phyloP scores from a whole-genome alignment of 495 filamentous ascomycete genomes.

The Corynascus novoguineensis region DNA sequence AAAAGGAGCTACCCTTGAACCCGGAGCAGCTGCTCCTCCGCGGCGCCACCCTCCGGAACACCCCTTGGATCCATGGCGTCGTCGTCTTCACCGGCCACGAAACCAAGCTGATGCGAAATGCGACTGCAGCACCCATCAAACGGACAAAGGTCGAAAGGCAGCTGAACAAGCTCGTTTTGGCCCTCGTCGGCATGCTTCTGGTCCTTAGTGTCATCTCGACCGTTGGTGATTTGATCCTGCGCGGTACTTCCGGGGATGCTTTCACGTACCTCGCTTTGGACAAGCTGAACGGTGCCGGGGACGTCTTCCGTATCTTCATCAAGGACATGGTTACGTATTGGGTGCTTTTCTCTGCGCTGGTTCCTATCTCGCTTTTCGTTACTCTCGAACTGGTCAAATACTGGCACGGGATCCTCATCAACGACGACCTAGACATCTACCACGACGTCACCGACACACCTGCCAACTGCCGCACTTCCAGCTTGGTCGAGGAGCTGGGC shows the following conservation, averaged over 20 bases:
- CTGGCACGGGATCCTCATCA: slow-evolving; percentile 93
- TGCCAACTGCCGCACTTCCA: slow-evolving; percentile 91
- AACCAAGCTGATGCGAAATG: slow-evolving; percentile 98
- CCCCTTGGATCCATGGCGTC: slow-evolving; percentile 93
- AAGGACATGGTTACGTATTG: slow-evolving; percentile 96
- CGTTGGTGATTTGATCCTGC: slow-evolving; percentile 80
- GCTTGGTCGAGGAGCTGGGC: slow-evolving; percentile 92
- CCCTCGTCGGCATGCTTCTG: slow-evolving; percentile 80
- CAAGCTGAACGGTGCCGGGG: slow-evolving; percentile 32
- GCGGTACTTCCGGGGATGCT: slow-evolving; percentile 50
- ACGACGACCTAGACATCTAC: slow-evolving; percentile 96
- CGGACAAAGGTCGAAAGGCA: slow-evolving; percentile 88
- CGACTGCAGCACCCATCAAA: slow-evolving; percentile 96
- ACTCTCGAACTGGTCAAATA: slow-evolving; percentile 98
- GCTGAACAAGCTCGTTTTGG: slow-evolving; percentile 88
- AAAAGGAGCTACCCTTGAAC: slow-evolving; percentile 82
- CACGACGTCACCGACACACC: slow-evolving; percentile 94
- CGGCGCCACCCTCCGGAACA: slow-evolving; percentile 92
- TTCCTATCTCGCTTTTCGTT: slow-evolving; percentile 96
- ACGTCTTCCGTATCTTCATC: slow-evolving; percentile 74
- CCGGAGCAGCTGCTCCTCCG: slow-evolving; percentile 70
- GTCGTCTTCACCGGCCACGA: slow-evolving; percentile 99
- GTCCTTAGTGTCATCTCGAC: slow-evolving; percentile 81
- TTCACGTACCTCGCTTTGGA: slow-evolving; percentile 69
- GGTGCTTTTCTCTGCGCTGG: slow-evolving; percentile 96